Evolutionary conservation across 1,284 basidiomycete species (phyloP).

Genomic region (Ganoderma meredithae): DNA sequence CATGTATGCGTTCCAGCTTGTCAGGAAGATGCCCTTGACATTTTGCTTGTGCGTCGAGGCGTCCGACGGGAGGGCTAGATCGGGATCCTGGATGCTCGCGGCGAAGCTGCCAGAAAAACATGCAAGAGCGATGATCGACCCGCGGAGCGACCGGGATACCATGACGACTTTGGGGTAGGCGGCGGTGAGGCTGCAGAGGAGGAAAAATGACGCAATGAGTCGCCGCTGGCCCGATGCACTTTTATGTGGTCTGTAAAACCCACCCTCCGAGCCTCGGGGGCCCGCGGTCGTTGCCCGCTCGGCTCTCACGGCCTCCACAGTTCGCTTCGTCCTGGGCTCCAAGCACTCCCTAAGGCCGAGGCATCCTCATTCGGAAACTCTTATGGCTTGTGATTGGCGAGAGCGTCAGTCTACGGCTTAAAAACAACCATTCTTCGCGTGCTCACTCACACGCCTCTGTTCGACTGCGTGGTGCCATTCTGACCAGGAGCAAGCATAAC

Average conservation of each 20-base stretch:
- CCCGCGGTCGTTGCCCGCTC: not conserved
- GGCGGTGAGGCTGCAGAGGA: slow-evolving; percentile 3
- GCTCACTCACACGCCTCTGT: slow-evolving; percentile 8
- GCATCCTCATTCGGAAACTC: slow-evolving; percentile 26
- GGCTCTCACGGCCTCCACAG: slow-evolving; percentile 16
- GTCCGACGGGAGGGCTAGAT: slow-evolving; percentile 51
- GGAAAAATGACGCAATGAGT: slow-evolving; percentile 16
- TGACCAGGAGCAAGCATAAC: slow-evolving; percentile 6
- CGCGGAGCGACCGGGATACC: slow-evolving; percentile 29
- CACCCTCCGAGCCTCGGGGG: slow-evolving; percentile 13
- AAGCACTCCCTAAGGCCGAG: slow-evolving; percentile 11
- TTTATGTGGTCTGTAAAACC: slow-evolving; percentile 16
- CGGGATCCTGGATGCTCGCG: slow-evolving; percentile 47
- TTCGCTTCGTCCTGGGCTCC: slow-evolving; percentile 13
- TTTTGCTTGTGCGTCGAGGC: slow-evolving; percentile 49
- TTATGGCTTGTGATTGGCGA: slow-evolving; percentile 11
- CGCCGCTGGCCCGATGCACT: slow-evolving; percentile 5
- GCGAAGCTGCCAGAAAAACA: slow-evolving; percentile 33
- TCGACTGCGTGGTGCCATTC: slow-evolving; percentile 22
- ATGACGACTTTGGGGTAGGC: slow-evolving; percentile 20
- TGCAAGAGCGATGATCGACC: slow-evolving; percentile 32
- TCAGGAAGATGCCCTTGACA: slow-evolving; percentile 61
- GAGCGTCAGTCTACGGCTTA: slow-evolving; percentile 11
- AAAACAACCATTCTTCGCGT: not conserved
- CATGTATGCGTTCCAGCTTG: slow-evolving; percentile 67